phyloP scores from a whole-genome alignment of 148 eudicot genomes.

The Vaccinium myrtillus region DNA sequence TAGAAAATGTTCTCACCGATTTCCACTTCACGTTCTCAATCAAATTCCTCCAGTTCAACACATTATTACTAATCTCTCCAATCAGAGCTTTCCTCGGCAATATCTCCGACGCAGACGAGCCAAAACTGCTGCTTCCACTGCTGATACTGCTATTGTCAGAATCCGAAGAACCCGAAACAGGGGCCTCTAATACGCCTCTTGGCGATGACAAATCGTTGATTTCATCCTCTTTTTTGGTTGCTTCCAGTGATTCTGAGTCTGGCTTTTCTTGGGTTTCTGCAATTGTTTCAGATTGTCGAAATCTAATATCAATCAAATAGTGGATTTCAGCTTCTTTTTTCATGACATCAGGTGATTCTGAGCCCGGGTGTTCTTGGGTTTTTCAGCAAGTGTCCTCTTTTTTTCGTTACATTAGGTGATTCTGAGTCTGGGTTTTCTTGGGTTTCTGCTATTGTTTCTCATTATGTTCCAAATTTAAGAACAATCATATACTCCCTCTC shows the following conservation, averaged over 20 bases:
- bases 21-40: slow-evolving; percentile 49
- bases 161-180: slow-evolving; percentile 38
- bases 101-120: slow-evolving; percentile 6
- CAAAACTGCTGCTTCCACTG: slow-evolving; percentile 28
- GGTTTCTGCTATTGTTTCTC: slow-evolving; percentile 22
- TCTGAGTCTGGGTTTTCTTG: slow-evolving; percentile 30
- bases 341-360: slow-evolving; percentile 12
- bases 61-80: slow-evolving; percentile 16
- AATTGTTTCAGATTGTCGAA: slow-evolving; percentile 5
- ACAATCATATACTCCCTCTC: too few relatives aligned
- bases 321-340: slow-evolving; percentile 11
- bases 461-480: background rate
- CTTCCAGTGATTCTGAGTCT: slow-evolving; percentile 21
- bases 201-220: slow-evolving; percentile 52
- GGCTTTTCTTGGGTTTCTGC: slow-evolving; percentile 28
- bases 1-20: slow-evolving; percentile 42
- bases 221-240: slow-evolving; percentile 8
- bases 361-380: slow-evolving; percentile 29
- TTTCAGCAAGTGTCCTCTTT: slow-evolving; percentile 18
- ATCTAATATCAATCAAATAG: slow-evolving; percentile 7
- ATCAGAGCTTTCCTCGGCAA: background rate
- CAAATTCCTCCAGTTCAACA: slow-evolving; percentile 48
- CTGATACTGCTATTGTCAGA: slow-evolving; percentile 39
- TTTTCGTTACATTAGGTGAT: background rate
- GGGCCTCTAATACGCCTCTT: slow-evolving; percentile 67